These are phyloP conservation scores for Kwoniella dendrophila DNA, from an alignment of 768 basidiomycete species.

Conservation along the genomic window DNA sequence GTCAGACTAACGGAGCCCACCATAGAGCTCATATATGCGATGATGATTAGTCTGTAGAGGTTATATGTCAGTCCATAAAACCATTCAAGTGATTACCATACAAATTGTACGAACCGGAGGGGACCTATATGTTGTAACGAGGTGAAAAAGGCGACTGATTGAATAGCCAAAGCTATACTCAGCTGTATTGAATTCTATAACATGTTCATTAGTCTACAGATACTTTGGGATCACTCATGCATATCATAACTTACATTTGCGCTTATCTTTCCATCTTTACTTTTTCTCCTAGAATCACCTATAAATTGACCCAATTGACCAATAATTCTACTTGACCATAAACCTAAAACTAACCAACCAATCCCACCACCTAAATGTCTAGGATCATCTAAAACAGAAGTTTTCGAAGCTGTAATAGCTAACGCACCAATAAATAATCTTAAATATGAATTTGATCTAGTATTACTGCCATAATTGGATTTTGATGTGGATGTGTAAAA, in stretches of 20 bases:
- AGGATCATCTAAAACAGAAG: constrained; percentile 30
- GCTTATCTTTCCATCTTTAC: constrained; percentile 20
- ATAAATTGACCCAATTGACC: constrained; percentile 20
- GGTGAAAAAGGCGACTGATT: constrained; percentile 25
- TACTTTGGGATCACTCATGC: neutral
- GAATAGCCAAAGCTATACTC: constrained; percentile 13
- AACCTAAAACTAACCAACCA: constrained; percentile 37
- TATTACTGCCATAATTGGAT: too few relatives aligned
- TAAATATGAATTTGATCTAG: constrained; percentile 20
- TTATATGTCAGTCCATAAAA: neutral
- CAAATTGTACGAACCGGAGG: constrained; percentile 19
- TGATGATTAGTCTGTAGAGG: neutral
- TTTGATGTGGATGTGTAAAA: neutral
- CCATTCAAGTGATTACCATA: neutral
- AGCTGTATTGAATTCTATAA: neutral
- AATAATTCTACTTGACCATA: constrained; percentile 32
- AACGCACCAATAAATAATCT: constrained; percentile 32
- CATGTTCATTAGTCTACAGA: neutral
- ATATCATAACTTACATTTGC: neutral
- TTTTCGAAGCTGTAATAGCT: constrained; percentile 33
- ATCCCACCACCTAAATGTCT: constrained; percentile 20
- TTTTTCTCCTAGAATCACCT: constrained; percentile 14
- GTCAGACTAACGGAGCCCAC: neutral
- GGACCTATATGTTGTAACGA: constrained; percentile 21
- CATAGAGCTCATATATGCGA: neutral